Conservation (phyloP, 2,329 filamentous ascomycete species). For the Bipolaris cookei region DNA sequence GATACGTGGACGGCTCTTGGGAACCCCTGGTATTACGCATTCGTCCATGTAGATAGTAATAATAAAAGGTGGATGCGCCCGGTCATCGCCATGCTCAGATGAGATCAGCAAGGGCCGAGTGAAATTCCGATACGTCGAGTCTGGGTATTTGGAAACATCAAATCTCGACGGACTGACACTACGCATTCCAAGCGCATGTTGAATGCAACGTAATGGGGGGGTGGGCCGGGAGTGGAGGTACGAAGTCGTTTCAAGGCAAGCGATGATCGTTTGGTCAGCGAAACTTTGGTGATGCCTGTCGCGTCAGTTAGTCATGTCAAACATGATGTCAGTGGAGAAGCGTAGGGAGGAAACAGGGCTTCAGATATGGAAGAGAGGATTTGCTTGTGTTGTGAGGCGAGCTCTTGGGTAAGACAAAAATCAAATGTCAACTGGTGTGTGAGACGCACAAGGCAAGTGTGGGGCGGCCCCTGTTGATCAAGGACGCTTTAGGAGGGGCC, state of each 20-base stretch:
- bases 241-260: background rate
- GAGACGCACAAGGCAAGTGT: background rate
- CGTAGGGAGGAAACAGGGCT: background rate
- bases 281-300: background rate
- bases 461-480: constrained; percentile 7
- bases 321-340: background rate
- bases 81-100: background rate
- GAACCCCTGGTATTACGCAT: background rate
- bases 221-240: constrained; percentile 5
- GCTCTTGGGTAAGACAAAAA: background rate
- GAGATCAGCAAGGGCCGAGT: background rate
- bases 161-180: background rate
- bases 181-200: background rate
- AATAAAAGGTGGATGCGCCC: background rate
- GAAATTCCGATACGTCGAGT: background rate
- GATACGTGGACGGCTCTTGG: background rate
- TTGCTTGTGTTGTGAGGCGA: background rate
- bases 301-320: background rate
- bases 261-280: constrained; percentile 5
- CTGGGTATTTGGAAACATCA: background rate
- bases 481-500: background rate
- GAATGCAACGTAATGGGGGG: constrained; percentile 4
- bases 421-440: background rate
- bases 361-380: background rate
- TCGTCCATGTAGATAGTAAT: background rate